Conservation (phyloP, 1,139 yeast genomes). For the Hemisphaericaspora xylanilytica region DNA sequence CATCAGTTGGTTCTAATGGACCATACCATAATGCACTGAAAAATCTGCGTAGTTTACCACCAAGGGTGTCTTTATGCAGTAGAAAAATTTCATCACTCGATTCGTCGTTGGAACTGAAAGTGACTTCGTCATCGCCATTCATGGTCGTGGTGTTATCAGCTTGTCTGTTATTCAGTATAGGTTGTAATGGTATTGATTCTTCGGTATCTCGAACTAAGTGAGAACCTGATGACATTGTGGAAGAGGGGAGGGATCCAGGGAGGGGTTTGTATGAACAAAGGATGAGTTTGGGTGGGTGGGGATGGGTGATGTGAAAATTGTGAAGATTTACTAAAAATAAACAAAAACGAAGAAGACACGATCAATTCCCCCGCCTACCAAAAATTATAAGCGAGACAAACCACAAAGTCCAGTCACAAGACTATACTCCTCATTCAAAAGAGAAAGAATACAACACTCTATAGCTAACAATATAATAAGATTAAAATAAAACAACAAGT, state of each 20-base stretch:
- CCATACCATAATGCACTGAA: conserved; percentile 45
- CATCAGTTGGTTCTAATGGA: conserved; percentile 48
- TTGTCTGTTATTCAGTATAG: not conserved
- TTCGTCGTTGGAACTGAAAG: too few relatives aligned
- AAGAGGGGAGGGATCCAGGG: not conserved
- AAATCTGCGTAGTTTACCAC: conserved; percentile 7
- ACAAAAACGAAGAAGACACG: too few relatives aligned
- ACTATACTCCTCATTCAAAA: too few relatives aligned
- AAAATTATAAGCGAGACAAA: too few relatives aligned
- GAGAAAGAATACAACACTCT: too few relatives aligned
- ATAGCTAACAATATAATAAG: not conserved
- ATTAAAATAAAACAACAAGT: not conserved
- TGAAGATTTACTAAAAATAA: too few relatives aligned
- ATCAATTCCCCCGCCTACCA: too few relatives aligned
- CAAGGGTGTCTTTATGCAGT: not conserved
- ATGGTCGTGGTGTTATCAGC: not conserved
- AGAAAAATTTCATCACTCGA: too few relatives aligned
- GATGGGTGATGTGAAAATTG: too few relatives aligned
- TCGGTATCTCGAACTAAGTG: not conserved
- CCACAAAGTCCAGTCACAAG: too few relatives aligned
- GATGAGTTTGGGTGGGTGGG: too few relatives aligned
- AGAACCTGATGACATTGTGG: not conserved
- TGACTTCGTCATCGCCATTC: not conserved
- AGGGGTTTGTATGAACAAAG: too few relatives aligned
- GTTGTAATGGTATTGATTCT: not conserved